Evolutionary conservation across 768 basidiomycete genomes (phyloP).

Genomic region (Agrocybe pediades): DNA sequence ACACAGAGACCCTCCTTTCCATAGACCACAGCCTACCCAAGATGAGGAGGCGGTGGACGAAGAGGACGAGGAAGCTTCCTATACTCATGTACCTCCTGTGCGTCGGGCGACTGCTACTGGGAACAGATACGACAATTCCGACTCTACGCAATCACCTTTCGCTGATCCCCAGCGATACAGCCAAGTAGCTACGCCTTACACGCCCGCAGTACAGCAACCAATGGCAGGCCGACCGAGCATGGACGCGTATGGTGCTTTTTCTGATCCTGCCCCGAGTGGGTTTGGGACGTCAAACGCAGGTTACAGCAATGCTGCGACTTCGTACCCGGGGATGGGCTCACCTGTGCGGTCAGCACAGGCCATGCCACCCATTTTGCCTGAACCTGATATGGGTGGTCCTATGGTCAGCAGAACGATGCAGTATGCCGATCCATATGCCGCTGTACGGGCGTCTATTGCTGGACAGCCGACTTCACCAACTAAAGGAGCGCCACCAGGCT

Average conservation of each 20-base stretch:
- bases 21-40: slow-evolving; percentile 50
- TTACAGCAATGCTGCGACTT: slow-evolving; percentile 14
- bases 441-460: slow-evolving; percentile 65
- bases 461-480: slow-evolving; percentile 28
- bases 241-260: slow-evolving; percentile 90
- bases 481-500: slow-evolving; percentile 42
- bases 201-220: slow-evolving; percentile 30
- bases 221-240: slow-evolving; percentile 63
- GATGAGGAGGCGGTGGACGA: slow-evolving; percentile 53
- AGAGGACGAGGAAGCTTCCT: slow-evolving; percentile 57
- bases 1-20: slow-evolving; percentile 78
- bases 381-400: slow-evolving; percentile 45
- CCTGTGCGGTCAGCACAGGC: slow-evolving; percentile 26
- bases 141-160: slow-evolving; percentile 47
- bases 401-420: slow-evolving; percentile 91
- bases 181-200: slow-evolving; percentile 22
- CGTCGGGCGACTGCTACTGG: slow-evolving; percentile 26
- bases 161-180: slow-evolving; percentile 47
- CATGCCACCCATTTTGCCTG: slow-evolving; percentile 40
- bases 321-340: slow-evolving; percentile 18
- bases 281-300: slow-evolving; percentile 49
- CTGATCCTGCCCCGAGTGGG: slow-evolving; percentile 81
- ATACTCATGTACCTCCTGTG: slow-evolving; percentile 48
- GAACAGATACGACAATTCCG: slow-evolving; percentile 29
- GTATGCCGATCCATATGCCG: slow-evolving; percentile 87